Percentiles rank a stretch among this genome's conserved stretches.
Conservation (phyloP, 441 rosid species). For the Biscutella laevigata region DNA sequence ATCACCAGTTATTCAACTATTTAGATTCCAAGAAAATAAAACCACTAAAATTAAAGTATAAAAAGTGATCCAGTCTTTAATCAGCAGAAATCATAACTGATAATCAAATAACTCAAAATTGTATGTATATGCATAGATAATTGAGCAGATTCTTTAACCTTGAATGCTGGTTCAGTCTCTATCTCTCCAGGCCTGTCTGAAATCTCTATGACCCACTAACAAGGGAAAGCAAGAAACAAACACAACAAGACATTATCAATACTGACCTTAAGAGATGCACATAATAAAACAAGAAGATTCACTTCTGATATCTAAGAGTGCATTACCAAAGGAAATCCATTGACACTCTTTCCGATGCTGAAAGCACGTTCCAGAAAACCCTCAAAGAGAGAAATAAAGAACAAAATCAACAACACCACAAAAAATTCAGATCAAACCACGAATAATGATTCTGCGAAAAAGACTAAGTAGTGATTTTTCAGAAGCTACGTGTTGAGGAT, state of each 20-base stretch:
- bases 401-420: slow-evolving; percentile 46
- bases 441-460: not conserved
- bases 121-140: not conserved
- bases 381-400: slow-evolving; percentile 71
- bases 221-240: slow-evolving; percentile 10
- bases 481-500: not conserved
- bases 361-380: slow-evolving; percentile 45
- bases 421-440: not conserved
- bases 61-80: not conserved
- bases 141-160: slow-evolving; percentile 38
- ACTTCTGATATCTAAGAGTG: slow-evolving; percentile 8
- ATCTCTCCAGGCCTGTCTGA: slow-evolving; percentile 78
- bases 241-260: not conserved
- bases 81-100: not conserved
- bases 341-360: slow-evolving; percentile 90
- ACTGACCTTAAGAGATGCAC: not conserved
- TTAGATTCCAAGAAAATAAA: slow-evolving; percentile 12
- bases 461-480: no score
- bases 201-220: slow-evolving; percentile 89
- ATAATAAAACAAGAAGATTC: slow-evolving; percentile 5
- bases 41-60: not conserved
- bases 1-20: slow-evolving; percentile 18
- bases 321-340: slow-evolving; percentile 84
- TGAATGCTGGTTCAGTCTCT: slow-evolving; percentile 94
- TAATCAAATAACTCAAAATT: not conserved